Base-by-base conservation (phyloP, 2,329 filamentous ascomycete genomes). In the Botrytis cinerea region DNA sequence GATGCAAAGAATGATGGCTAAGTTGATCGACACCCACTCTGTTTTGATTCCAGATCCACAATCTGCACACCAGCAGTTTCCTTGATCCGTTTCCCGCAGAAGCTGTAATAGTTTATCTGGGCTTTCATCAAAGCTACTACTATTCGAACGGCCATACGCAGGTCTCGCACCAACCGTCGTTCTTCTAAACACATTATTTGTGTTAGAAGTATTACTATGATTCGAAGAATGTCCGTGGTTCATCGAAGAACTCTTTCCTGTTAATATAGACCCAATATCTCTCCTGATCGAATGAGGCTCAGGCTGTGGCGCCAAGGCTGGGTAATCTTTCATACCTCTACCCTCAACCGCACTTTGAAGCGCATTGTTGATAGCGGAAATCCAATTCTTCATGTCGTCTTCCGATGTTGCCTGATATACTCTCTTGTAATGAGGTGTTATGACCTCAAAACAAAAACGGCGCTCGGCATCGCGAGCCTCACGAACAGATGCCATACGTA, bases 1-100 rank as follows among this genome's bases (percentile, higher is more conserved):
- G 81, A 98, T 98, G 84, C 96, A 99, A 32, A 99, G 88, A 71
- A 99, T 91, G 74, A 99, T 97, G 63, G 93, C 96, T 7, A 99
- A 87, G 79, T 99, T 99, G 83, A 99, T 97, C 0, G 96, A 98
- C 43, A 98, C 96, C 96, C 96, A 99, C 82, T 99, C 96, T 35
- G 97, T 95, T 84, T 98, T 98, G 80, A 91, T 89, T 48, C 92
- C 92, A 12, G 94, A 97, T 18, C 93, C 93, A 80, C 96, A 99
- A 82, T 99, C 96, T 25, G 96, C 96, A 81, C 96, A 99, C 88
- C 92, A 93, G 77, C 90, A 92, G 82, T 99, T 99, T 59, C 94
- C 95, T 79, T 97, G 92, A 80, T 99, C 96, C 68, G 92, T 93
- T 73, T 97, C 93, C 68, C 95, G 92, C 60, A 99, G 89, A 80